Percentiles rank a stretch among this genome's conserved stretches.
Conservation (phyloP, 306 rosid genomes). For the Canavalia gladiata region DNA sequence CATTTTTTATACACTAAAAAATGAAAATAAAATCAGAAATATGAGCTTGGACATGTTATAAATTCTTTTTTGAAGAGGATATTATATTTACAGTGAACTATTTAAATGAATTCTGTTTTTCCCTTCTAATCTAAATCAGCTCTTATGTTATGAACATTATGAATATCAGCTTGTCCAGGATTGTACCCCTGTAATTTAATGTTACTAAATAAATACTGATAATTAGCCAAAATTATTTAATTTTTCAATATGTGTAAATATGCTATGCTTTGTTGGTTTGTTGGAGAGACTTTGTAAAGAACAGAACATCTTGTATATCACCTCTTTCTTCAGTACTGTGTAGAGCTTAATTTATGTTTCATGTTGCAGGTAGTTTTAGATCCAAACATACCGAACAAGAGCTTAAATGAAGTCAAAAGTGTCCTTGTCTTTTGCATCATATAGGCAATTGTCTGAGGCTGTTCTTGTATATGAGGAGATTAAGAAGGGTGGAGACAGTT, state of each 20-base stretch:
- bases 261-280: constrained; percentile 21
- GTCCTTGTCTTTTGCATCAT: constrained; percentile 81
- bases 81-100: neutral
- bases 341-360: constrained; percentile 33
- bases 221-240: no score
- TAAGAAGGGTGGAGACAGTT: constrained; percentile 65
- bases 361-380: constrained; percentile 67
- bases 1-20: neutral
- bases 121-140: neutral
- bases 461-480: constrained; percentile 63
- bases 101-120: neutral
- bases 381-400: constrained; percentile 55
- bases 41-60: neutral
- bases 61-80: neutral
- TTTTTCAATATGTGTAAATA: neutral
- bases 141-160: constrained; percentile 1
- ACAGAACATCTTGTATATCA: constrained; percentile 2
- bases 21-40: neutral
- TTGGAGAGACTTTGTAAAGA: constrained; percentile 12
- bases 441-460: constrained; percentile 73
- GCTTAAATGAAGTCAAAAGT: constrained; percentile 71
- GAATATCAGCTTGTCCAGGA: neutral
- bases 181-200: neutral
- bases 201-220: neutral
- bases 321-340: neutral